Conservation (phyloP, 768 basidiomycete species). For the Naganishia kalamii region DNA sequence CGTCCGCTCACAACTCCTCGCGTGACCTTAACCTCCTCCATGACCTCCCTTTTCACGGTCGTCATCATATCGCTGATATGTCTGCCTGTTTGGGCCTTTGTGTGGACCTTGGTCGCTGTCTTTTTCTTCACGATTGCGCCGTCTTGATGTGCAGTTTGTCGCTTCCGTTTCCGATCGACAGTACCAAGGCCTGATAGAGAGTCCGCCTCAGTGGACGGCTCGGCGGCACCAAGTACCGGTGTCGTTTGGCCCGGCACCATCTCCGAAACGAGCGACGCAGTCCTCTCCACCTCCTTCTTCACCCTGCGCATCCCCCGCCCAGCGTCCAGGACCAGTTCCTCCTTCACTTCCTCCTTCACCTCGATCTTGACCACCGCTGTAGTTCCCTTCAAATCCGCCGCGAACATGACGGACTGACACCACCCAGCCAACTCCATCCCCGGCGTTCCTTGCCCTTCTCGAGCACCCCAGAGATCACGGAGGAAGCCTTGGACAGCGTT, state of each 20-base stretch:
- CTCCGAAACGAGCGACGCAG: neutral
- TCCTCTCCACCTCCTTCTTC: neutral
- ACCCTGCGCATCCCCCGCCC: neutral
- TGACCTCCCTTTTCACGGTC: neutral
- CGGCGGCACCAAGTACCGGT: neutral
- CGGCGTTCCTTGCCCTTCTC: neutral
- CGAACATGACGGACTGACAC: constrained; percentile 46
- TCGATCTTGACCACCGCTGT: constrained; percentile 14
- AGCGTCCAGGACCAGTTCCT: neutral
- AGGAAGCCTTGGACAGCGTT: constrained; percentile 41
- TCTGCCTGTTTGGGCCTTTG: neutral
- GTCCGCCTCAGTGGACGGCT: neutral
- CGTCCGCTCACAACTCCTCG: neutral
- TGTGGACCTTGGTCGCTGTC: neutral
- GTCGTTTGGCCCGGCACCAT: neutral
- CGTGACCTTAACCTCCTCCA: neutral
- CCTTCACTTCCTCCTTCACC: neutral
- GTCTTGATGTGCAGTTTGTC: neutral
- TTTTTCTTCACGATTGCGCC: neutral
- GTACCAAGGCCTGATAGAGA: too few species aligned
- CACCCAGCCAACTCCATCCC: constrained; percentile 39
- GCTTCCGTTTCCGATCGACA: neutral
- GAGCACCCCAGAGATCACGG: constrained; percentile 34
- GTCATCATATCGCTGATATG: neutral
- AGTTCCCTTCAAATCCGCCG: constrained; percentile 36